Percentiles rank a stretch among this genome's conserved stretches.
Evolutionary conservation across 257 asterid genomes (phyloP).

Genomic region (Petrea volubilis): DNA sequence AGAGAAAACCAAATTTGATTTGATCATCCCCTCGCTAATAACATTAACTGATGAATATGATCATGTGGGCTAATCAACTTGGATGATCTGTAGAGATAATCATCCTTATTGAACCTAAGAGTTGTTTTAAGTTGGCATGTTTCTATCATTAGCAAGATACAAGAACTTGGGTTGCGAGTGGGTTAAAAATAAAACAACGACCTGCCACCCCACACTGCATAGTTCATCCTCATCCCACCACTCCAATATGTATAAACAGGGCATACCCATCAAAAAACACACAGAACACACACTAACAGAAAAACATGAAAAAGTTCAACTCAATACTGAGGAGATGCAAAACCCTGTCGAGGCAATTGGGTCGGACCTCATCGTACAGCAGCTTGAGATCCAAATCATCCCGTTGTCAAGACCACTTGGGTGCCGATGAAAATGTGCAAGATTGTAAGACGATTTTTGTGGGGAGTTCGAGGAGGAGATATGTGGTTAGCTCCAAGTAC

Average conservation of each 20-base stretch:
- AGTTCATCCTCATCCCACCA: neutral
- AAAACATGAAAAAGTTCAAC: constrained; percentile 46
- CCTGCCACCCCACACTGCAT: constrained; percentile 35
- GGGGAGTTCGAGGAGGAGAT: constrained; percentile 59
- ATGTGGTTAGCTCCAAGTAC: constrained; percentile 53
- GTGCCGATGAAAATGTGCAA: neutral
- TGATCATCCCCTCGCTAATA: neutral
- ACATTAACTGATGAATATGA: neutral
- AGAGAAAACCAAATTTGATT: neutral
- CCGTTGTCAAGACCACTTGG: constrained; percentile 26
- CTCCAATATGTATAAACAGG: neutral
- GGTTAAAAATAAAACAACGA: constrained; percentile 33
- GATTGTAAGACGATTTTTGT: constrained; percentile 46
- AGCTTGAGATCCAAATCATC: constrained; percentile 57
- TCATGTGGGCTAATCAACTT: neutral
- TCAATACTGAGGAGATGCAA: constrained; percentile 64
- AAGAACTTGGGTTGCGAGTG: constrained; percentile 32
- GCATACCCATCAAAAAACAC: constrained; percentile 12
- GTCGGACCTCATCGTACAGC: constrained; percentile 45
- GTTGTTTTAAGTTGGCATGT: constrained; percentile 30
- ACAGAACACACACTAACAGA: neutral
- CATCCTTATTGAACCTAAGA: neutral
- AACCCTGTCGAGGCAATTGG: constrained; percentile 60
- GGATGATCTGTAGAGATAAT: neutral
- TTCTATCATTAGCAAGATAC: constrained; percentile 25